These are phyloP conservation scores for Penicillium lividum DNA, from an alignment of 495 filamentous ascomycete genomes.

Conservation along the genomic window DNA sequence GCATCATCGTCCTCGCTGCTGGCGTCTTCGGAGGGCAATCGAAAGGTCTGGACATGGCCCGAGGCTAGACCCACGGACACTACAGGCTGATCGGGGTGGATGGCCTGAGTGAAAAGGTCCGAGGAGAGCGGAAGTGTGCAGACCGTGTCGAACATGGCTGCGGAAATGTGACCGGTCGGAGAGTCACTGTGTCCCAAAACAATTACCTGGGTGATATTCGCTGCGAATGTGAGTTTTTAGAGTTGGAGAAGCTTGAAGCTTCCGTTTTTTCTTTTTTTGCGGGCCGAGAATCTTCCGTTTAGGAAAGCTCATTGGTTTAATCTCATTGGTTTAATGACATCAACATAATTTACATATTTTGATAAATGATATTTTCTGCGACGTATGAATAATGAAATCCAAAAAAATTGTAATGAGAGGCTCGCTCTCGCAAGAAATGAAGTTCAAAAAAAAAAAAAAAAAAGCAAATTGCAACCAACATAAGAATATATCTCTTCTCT, in stretches of 20 bases:
- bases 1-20: constrained; percentile 51
- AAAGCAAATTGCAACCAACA: neutral
- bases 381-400: neutral
- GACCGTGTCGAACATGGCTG: constrained; percentile 74
- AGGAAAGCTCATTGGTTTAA: neutral
- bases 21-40: constrained; percentile 61
- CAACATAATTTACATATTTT: constrained; percentile 1
- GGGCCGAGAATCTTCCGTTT: constrained; percentile 10
- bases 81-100: constrained; percentile 81
- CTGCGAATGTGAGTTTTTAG: neutral
- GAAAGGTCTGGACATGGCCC: constrained; percentile 85
- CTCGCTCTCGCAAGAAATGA: neutral
- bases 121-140: constrained; percentile 84
- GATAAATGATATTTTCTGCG: neutral
- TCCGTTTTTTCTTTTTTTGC: constrained; percentile 9
- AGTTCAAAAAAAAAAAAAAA: neutral
- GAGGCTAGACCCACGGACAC: constrained; percentile 80
- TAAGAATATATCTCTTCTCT: neutral
- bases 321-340: constrained; percentile 7
- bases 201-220: neutral
- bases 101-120: constrained; percentile 85
- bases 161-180: constrained; percentile 56
- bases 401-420: neutral
- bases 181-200: constrained; percentile 35
- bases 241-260: constrained; percentile 7